Percentiles rank a stretch among this genome's conserved stretches.
phyloP scores from a whole-genome alignment of 495 filamentous ascomycete genomes.

The Aspergillus panamensis region DNA sequence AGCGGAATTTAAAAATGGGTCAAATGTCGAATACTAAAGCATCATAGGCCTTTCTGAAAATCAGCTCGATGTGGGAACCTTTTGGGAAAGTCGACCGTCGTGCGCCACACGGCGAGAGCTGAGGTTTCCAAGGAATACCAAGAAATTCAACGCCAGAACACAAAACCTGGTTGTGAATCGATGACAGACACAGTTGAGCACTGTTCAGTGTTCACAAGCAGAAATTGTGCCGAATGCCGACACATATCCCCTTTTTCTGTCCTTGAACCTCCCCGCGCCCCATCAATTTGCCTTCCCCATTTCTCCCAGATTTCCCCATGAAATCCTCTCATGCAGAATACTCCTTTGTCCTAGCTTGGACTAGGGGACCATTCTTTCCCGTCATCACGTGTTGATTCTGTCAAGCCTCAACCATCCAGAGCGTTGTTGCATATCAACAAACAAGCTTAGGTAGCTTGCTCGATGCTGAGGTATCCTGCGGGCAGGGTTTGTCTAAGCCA shows the following conservation, averaged over 20 bases:
- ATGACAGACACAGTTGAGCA: no score
- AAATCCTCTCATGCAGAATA: not conserved
- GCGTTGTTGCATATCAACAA: not conserved
- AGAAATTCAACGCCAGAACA: not conserved
- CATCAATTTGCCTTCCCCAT: not conserved
- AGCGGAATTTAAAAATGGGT: not conserved
- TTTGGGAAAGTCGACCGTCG: not conserved
- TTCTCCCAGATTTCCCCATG: constrained; percentile 1
- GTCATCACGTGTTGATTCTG: not conserved
- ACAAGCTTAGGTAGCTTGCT: no score
- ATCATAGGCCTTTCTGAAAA: not conserved
- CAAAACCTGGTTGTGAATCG: not conserved
- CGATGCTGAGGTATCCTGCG: no score
- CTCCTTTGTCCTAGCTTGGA: not conserved
- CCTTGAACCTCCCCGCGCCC: not conserved
- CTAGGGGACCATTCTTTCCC: not conserved
- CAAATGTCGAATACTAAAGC: no score
- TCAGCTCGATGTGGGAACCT: not conserved
- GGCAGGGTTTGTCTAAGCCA: not conserved
- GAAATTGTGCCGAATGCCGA: not conserved
- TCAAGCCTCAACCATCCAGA: not conserved
- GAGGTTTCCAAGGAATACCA: not conserved
- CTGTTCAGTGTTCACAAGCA: no score
- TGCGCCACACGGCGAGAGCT: not conserved
- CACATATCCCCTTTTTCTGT: not conserved